Conservation (phyloP, 73 alveolate species). For the Blepharisma japonicum region DNA sequence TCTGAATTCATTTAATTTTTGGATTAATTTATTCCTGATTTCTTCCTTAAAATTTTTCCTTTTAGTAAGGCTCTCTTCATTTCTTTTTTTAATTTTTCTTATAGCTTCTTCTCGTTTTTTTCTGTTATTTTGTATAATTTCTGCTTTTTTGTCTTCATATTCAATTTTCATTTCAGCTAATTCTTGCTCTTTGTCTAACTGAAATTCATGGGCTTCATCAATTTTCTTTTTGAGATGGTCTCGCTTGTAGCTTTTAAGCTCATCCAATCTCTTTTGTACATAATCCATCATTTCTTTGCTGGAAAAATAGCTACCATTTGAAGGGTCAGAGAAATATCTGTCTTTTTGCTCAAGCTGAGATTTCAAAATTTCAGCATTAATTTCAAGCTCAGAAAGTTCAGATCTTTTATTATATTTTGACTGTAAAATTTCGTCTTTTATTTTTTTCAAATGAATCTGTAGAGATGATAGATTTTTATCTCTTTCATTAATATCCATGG, state of each 20-base stretch:
- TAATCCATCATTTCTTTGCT: neutral
- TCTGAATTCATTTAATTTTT: too few relatives aligned
- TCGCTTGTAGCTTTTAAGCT: neutral
- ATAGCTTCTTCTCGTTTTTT: neutral
- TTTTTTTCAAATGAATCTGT: neutral
- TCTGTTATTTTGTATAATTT: neutral
- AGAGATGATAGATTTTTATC: neutral
- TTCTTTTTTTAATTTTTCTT: slow-evolving; percentile 53
- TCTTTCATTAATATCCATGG: neutral
- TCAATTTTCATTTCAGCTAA: slow-evolving; percentile 10
- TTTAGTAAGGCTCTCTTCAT: slow-evolving; percentile 37
- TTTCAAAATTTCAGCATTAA: slow-evolving; percentile 20
- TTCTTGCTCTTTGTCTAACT: slow-evolving; percentile 14
- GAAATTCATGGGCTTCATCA: neutral
- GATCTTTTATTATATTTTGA: neutral
- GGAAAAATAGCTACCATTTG: neutral
- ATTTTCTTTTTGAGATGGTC: neutral
- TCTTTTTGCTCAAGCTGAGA: neutral
- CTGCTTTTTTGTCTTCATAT: slow-evolving; percentile 3
- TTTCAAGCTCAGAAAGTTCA: slow-evolving; percentile 3
- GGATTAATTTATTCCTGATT: too few relatives aligned
- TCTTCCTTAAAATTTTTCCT: neutral
- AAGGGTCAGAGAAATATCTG: neutral
- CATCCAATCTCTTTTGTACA: neutral
- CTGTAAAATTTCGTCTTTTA: neutral